These are phyloP conservation scores for Chaetoceros tenuissimus DNA, from an alignment of 108 stramenopile genomes.

Conservation along the genomic window DNA sequence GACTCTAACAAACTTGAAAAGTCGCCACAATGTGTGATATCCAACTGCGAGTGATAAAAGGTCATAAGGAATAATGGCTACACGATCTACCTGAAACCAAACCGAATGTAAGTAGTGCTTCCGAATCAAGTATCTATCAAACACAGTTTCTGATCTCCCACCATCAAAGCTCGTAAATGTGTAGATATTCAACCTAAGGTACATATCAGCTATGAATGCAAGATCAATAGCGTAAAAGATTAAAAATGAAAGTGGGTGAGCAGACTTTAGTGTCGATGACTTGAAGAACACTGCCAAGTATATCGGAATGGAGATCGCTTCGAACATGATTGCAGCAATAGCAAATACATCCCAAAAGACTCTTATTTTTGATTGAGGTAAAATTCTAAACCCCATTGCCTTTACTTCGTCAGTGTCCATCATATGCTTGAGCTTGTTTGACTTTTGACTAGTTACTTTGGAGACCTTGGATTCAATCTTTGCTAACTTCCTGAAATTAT, in stretches of 20 bases:
- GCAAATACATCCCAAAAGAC: conserved; percentile 29
- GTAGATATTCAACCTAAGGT: conserved; percentile 19
- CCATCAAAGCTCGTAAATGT: conserved; percentile 11
- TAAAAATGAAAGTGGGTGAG: conserved; percentile 18
- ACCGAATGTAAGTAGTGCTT: conserved; percentile 13
- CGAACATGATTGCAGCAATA: conserved; percentile 19
- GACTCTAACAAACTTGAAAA: conserved; percentile 31
- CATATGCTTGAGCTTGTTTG: conserved; percentile 34
- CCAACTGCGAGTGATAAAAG: conserved; percentile 14
- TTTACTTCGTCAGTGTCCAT: conserved; percentile 22
- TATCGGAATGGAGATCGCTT: conserved; percentile 19
- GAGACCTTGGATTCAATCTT: no score
- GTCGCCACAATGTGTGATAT: conserved; percentile 19
- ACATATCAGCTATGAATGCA: conserved; percentile 28
- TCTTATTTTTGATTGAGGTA: conserved; percentile 23
- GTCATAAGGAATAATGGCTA: conserved; percentile 30
- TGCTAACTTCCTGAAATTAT: no score
- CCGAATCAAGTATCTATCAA: conserved; percentile 14
- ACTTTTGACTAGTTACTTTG: no score
- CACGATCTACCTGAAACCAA: conserved; percentile 16
- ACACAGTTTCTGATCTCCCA: conserved; percentile 18
- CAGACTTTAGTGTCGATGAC: conserved; percentile 6
- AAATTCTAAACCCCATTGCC: conserved; percentile 21
- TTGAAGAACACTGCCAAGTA: conserved; percentile 14
- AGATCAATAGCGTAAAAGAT: conserved; percentile 24